phyloP scores from a whole-genome alignment of 1,139 yeast genomes.

The Candida sanyaensis region DNA sequence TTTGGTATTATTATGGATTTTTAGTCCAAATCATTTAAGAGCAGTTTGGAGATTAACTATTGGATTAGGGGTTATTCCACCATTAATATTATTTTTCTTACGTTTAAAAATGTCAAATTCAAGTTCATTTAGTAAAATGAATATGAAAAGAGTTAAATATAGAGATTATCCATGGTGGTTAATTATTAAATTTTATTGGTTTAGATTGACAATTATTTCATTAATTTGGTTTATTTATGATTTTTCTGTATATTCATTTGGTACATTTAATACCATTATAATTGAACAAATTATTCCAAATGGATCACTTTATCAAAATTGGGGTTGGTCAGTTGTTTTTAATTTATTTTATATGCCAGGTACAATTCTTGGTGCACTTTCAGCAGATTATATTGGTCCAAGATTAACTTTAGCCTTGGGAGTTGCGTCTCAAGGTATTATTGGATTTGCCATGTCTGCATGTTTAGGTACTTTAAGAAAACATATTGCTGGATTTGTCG shows the following conservation, averaged over 20 bases:
- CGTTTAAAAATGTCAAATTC: slow-evolving; percentile 77
- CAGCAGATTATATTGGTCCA: slow-evolving; percentile 85
- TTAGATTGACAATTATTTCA: slow-evolving; percentile 68
- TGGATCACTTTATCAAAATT: slow-evolving; percentile 56
- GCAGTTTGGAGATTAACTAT: slow-evolving; percentile 92
- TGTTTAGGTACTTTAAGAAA: slow-evolving; percentile 54
- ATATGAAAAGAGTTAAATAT: slow-evolving; percentile 58
- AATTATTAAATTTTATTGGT: slow-evolving; percentile 80
- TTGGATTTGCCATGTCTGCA: slow-evolving; percentile 91
- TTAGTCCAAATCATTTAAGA: slow-evolving; percentile 63
- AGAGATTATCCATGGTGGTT: slow-evolving; percentile 60
- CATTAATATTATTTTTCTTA: slow-evolving; percentile 70
- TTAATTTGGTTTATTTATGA: slow-evolving; percentile 90
- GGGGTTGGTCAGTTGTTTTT: slow-evolving; percentile 92
- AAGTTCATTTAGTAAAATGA: slow-evolving; percentile 65
- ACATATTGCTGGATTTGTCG: slow-evolving; percentile 75
- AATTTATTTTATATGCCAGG: slow-evolving; percentile 93
- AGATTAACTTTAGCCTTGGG: slow-evolving; percentile 74
- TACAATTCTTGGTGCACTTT: slow-evolving; percentile 75
- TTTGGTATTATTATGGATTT: slow-evolving; percentile 81
- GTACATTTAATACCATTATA: slow-evolving; percentile 75
- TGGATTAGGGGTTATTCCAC: slow-evolving; percentile 89
- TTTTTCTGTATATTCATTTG: slow-evolving; percentile 83
- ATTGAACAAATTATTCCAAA: slow-evolving; percentile 56
- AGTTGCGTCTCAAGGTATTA: slow-evolving; percentile 66